Conservation (phyloP, 2,329 filamentous ascomycete species). For the Zopfia rhizophila region DNA sequence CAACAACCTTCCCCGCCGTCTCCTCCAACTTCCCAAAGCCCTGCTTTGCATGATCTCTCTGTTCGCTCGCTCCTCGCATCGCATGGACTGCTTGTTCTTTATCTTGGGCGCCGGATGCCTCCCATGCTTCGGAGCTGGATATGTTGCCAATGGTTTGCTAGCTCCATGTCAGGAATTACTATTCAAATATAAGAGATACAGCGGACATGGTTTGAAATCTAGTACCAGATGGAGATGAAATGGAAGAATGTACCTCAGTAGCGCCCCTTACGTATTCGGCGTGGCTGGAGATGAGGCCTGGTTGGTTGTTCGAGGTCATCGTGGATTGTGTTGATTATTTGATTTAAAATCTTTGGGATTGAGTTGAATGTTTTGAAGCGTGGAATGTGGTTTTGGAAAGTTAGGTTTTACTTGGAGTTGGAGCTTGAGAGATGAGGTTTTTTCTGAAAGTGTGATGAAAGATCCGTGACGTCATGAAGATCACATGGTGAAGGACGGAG, state of each 20-base stretch:
- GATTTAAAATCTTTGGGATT: too few relatives aligned
- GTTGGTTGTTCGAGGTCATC: constrained; percentile 52
- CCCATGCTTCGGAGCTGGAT: constrained; percentile 72
- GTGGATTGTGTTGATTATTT: too few relatives aligned
- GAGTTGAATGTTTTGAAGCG: too few relatives aligned
- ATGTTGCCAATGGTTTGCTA: constrained; percentile 70
- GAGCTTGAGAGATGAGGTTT: neutral
- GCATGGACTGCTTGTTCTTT: constrained; percentile 69
- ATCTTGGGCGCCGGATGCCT: constrained; percentile 70
- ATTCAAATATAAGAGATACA: neutral
- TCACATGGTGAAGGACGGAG: too few relatives aligned
- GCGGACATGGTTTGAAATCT: constrained; percentile 6
- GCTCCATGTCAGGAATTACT: neutral
- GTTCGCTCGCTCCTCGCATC: constrained; percentile 70
- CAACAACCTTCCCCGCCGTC: constrained; percentile 69
- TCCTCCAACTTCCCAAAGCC: constrained; percentile 74
- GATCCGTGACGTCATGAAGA: too few relatives aligned
- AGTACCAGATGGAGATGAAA: neutral
- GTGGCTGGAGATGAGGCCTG: constrained; percentile 71
- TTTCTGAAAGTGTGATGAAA: too few relatives aligned
- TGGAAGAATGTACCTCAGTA: constrained; percentile 63
- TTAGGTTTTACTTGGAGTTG: neutral
- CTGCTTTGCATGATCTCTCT: constrained; percentile 62
- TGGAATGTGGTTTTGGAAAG: too few relatives aligned
- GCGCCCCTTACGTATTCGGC: constrained; percentile 76